Conservation (phyloP, 805 yeast genomes). For the Spathaspora boniae region DNA sequence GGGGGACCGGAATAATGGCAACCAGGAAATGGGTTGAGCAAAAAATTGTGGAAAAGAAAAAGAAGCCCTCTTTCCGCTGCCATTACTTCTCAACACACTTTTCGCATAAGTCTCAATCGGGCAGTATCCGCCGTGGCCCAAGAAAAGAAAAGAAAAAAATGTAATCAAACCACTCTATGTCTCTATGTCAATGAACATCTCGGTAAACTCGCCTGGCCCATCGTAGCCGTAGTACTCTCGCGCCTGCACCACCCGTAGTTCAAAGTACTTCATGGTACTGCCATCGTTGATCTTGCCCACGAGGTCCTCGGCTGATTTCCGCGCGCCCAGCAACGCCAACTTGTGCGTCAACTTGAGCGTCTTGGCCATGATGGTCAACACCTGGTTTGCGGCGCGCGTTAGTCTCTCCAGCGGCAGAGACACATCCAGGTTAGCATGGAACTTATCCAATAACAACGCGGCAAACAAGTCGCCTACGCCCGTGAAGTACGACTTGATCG, state of each 20-base stretch:
- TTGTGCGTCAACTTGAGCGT: conserved; percentile 48
- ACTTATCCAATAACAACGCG: conserved; percentile 67
- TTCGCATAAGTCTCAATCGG: conserved; percentile 1
- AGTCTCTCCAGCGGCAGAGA: conserved; percentile 15
- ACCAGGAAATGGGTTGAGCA: no score
- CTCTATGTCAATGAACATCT: conserved; percentile 1
- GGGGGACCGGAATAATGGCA: no score
- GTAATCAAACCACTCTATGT: background rate
- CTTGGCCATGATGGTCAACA: conserved; percentile 50
- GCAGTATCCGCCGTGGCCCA: conserved; percentile 1
- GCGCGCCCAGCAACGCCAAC: conserved; percentile 21
- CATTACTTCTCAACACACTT: no score
- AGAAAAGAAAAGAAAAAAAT: no score
- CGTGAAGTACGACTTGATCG: conserved; percentile 78
- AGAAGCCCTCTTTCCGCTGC: no score
- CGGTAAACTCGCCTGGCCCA: conserved; percentile 21
- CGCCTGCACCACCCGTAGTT: conserved; percentile 64
- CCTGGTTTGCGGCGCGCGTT: conserved; percentile 49
- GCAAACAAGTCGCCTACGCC: conserved; percentile 95
- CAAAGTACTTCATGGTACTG: conserved; percentile 65
- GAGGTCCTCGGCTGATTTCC: conserved; percentile 3
- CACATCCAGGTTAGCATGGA: conserved; percentile 22
- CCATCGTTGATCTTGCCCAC: conserved; percentile 54
- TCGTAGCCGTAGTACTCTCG: conserved; percentile 34
- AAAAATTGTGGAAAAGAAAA: no score